These are phyloP conservation scores for Teratosphaeria gauchensis DNA, from an alignment of 2,329 filamentous ascomycete genomes.

Conservation along the genomic window DNA sequence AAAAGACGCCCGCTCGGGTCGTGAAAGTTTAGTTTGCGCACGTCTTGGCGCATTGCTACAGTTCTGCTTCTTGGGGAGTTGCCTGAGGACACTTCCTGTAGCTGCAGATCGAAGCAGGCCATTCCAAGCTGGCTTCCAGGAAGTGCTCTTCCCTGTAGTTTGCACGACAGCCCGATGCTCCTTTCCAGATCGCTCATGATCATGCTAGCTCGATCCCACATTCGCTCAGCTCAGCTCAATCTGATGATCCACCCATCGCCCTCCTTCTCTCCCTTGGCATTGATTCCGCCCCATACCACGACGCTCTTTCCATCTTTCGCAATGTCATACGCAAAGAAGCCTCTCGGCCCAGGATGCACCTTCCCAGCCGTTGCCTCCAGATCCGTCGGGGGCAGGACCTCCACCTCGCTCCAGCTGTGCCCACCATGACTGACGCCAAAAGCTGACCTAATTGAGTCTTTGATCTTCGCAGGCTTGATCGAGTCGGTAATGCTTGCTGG, in stretches of 20 bases:
- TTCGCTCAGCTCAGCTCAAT: constrained; percentile 26
- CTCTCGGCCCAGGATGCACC: constrained; percentile 35
- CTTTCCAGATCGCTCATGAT: too few relatives aligned
- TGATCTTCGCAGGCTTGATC: constrained; percentile 35
- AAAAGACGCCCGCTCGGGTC: too few relatives aligned
- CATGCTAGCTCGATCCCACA: not conserved
- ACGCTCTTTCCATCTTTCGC: constrained; percentile 28
- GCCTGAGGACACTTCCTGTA: too few relatives aligned
- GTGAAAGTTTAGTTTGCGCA: too few relatives aligned
- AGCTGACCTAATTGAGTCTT: constrained; percentile 32
- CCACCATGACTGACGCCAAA: constrained; percentile 32
- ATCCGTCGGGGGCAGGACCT: constrained; percentile 26
- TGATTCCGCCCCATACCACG: constrained; percentile 35
- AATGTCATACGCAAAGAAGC: constrained; percentile 32
- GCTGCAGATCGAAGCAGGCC: too few relatives aligned
- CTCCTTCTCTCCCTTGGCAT: constrained; percentile 34
- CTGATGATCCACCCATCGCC: constrained; percentile 34
- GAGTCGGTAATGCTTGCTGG: constrained; percentile 15
- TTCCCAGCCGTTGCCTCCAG: constrained; percentile 30
- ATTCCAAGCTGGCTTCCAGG: too few relatives aligned
- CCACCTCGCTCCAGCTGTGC: constrained; percentile 34
- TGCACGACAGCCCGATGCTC: too few relatives aligned
- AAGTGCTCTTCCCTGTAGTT: too few relatives aligned
- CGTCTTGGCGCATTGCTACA: too few relatives aligned
- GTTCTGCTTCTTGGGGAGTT: too few relatives aligned